Percentiles rank a stretch among this genome's conserved stretches.
These are phyloP conservation scores for Byssochlamys sp. DNA, from an alignment of 2,329 filamentous ascomycete genomes.

Conservation along the genomic window DNA sequence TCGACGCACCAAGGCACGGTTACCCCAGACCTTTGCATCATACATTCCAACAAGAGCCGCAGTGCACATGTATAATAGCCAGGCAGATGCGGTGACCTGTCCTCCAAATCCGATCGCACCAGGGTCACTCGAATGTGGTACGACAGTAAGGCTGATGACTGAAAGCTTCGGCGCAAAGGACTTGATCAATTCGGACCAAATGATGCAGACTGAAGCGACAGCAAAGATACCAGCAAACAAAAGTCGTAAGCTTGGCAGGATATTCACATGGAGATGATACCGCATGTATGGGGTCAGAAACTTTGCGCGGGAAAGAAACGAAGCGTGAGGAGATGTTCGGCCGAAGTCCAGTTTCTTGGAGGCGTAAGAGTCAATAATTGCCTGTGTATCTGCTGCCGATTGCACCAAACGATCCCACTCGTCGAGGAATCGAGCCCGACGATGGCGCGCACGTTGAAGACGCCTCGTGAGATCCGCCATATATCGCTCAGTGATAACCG, in stretches of 20 bases:
- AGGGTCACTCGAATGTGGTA: slow-evolving; percentile 60
- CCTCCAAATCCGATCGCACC: slow-evolving; percentile 76
- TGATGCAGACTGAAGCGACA: slow-evolving; percentile 67
- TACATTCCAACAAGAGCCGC: slow-evolving; percentile 79
- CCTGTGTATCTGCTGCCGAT: slow-evolving; percentile 64
- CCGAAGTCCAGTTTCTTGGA: slow-evolving; percentile 74
- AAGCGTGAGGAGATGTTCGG: slow-evolving; percentile 46
- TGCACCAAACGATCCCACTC: slow-evolving; percentile 76
- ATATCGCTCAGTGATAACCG: slow-evolving; percentile 85
- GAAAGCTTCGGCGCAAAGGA: slow-evolving; percentile 69
- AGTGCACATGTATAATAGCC: slow-evolving; percentile 93
- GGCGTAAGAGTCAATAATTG: slow-evolving; percentile 70
- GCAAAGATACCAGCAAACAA: slow-evolving; percentile 58
- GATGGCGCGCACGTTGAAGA: slow-evolving; percentile 70
- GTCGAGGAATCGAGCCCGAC: slow-evolving; percentile 68
- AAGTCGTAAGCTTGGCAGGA: slow-evolving; percentile 61
- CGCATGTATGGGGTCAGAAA: slow-evolving; percentile 72
- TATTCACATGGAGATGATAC: slow-evolving; percentile 64
- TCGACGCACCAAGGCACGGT: slow-evolving; percentile 75
- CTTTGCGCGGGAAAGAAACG: slow-evolving; percentile 46
- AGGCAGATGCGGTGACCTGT: slow-evolving; percentile 71
- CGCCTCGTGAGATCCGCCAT: slow-evolving; percentile 79
- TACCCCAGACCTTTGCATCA: slow-evolving; percentile 95
- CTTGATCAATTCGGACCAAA: slow-evolving; percentile 91
- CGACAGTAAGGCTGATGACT: slow-evolving; percentile 50